Base-by-base conservation (phyloP, 352 stramenopile genomes). In the Globisporangium nagaii region DNA sequence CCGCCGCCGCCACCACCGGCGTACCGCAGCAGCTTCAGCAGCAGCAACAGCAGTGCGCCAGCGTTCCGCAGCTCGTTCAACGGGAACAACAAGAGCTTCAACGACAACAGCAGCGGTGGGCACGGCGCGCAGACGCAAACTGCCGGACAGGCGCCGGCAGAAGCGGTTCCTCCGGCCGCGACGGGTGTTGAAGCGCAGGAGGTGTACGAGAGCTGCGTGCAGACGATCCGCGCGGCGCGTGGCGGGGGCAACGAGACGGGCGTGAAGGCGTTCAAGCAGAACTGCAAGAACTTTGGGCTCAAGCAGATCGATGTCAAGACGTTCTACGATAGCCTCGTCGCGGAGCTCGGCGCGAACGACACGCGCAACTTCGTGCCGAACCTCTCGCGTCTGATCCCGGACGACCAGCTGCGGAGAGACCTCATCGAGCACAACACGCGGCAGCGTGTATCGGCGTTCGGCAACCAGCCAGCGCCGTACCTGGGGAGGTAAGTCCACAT, bases 201-300 rank as follows among this genome's bases (percentile, higher is more conserved):
- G 25, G 59, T 63, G 24, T 86, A 86, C 44, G 75, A 86, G 40
- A 27, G 48, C 20, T 90, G 79, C 59, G 71, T 90, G 35, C 58
- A 56, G 34, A 84, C 75, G 13, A 87, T 88, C 44, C 69, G 75
- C 46, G 66, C 57, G 2, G 68, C 75, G 0, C 64, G 62, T 12
- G 78, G 74, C 0, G 75, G 74, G 10, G 68, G 68, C 45, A 88
- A 86, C 53, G 77, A 88, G 35, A 51, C 56, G 10, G 73, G 70
- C 15, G 78, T 86, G 8, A 76, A 79, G 54, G 49, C 63, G 6
- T 88, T 88, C 53, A 86, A 86, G 60, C 62, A 79, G 51, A 86
- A 88, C 57, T 88, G 77, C 68, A 63, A 68, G 4, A 37, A 48
- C 37, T 88, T 72, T 47, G 77, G 77, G 0, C 62, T 85, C 4